Evolutionary conservation across 2,329 filamentous ascomycete species (phyloP), one percentile per base, ranked within the genome.

Genomic region (Diaporthe sp.): DNA sequence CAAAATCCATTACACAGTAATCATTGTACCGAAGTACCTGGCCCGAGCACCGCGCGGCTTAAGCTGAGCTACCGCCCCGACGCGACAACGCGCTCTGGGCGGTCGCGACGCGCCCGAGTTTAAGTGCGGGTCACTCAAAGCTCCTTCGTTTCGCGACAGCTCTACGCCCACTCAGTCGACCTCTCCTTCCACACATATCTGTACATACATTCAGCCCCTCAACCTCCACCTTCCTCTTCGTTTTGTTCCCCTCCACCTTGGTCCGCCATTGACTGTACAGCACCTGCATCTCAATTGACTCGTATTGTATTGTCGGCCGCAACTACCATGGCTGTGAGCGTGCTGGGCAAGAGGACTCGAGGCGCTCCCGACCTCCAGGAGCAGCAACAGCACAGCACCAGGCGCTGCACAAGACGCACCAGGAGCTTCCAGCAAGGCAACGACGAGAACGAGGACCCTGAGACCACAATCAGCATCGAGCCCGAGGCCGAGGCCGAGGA

Each of bases 371-470:
- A 63, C 42, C 22, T 73, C 56, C 22, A 73, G 76, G 32, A 70
- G 50, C 77, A 81, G 39, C 78, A 82, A 44, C 85, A 87, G 55
- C 78, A 82, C 53, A 91, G 86, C 76, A 82, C 85, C 68, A 85
- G 88, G 76, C 84, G 86, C 35, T 81, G 83, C 55, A 85, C 82
- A 73, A 68, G 63, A 32, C 63, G 63, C n/a, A 71, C 69, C n/a
- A 85, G 82, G 76, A 84, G 79, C 76, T 82, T 80, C 76, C 79
- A 81, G 59, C 47, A 58, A 19, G 86, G 89, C 79, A 91, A 92
- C 77, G 90, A 94, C 78, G 93, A 95, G 82, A 94, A 94, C 77
- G 85, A 89, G 76, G 91, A 93, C 73, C 90, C 90, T 2, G 88
- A 76, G 76, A 77, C 75, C 73, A 76, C 82, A 79, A 74, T 75